phyloP scores from a whole-genome alignment of 208 protist species.

The Wallacemonas sp. region DNA sequence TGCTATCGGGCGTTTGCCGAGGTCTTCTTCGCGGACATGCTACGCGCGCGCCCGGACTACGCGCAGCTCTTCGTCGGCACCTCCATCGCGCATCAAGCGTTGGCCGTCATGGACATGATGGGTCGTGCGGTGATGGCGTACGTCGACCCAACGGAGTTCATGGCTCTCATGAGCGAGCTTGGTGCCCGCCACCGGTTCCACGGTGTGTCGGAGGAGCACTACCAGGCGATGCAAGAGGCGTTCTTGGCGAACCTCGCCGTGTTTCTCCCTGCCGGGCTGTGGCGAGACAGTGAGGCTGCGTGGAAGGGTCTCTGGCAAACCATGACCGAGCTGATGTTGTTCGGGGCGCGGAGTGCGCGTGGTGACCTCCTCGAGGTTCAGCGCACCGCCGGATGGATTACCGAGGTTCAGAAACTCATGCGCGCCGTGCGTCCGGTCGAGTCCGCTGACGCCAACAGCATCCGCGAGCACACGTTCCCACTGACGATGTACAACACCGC shows the following conservation, averaged over 20 bases:
- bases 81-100: constrained; percentile 2
- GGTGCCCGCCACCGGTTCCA: constrained; percentile 26
- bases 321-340: constrained; percentile 7
- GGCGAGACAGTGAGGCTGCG: background rate
- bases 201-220: constrained; percentile 8
- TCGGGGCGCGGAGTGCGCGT: background rate
- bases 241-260: constrained; percentile 10
- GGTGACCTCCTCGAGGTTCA: constrained; percentile 7
- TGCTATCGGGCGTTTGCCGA: constrained; percentile 18
- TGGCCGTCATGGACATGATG: constrained; percentile 21
- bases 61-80: background rate
- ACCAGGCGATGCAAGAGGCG: constrained; percentile 11
- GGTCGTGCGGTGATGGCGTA: constrained; percentile 19
- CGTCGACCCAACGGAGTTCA: constrained; percentile 5
- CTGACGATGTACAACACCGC: constrained; percentile 25
- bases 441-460: background rate
- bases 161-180: constrained; percentile 24
- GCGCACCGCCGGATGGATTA: constrained; percentile 9
- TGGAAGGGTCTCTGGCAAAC: constrained; percentile 20
- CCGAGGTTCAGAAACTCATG: constrained; percentile 7
- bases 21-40: constrained; percentile 9
- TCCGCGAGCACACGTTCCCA: constrained; percentile 18
- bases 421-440: constrained; percentile 10
- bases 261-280: constrained; percentile 1
- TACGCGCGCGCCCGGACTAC: constrained; percentile 12